Base-by-base conservation (phyloP, 2,329 filamentous ascomycete species). In the Ophiostoma tasmaniense region DNA sequence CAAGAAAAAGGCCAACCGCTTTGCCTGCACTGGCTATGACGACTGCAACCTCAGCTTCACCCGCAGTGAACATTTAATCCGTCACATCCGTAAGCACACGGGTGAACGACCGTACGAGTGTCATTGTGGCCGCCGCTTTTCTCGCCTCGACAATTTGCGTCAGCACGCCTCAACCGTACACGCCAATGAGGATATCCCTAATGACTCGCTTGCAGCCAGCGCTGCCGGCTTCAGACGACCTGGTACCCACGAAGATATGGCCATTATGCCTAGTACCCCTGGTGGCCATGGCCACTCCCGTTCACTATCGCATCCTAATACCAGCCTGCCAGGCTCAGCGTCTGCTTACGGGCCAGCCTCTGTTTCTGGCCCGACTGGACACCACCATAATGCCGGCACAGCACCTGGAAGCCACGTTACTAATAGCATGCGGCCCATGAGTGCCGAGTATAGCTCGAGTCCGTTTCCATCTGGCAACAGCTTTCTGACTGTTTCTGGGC, bases 131-230 rank as follows among this genome's bases (percentile, higher is more conserved):
- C 87, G 95, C 66, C 87, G 93, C 68, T 99, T 99, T 77, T 98
- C 95, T 11, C 87, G 94, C 66, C 85, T 98, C 64, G 94, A 99
- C 78, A 99, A 99, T 76, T 82, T 99, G 67, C 88, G 95, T 70
- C 95, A 99, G 77, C 95, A 99, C 82, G 95, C 95, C 62, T 93
- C 97, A 78, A 98, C 95, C 0, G 95, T 99, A 0, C 95, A 99
- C 77, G 91, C 96, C 70, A 97, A 98, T 77, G 95, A 98, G 77
- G 93, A 97, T 69, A 99, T 99, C 42, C 95, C 95, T 3, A 88
- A 89, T 55, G 93, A 97, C 77, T 98, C 95, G 1, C 85, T 98
- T 25, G 95, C 95, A 20, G 95, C 94, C 10, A 64, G 61, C 20
- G 33, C 39, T 22, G 61, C 61, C 14, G 61, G 61, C 33, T 64